Evolutionary conservation across 2,329 filamentous ascomycete species (phyloP).

Genomic region (Alternaria ethzedia): DNA sequence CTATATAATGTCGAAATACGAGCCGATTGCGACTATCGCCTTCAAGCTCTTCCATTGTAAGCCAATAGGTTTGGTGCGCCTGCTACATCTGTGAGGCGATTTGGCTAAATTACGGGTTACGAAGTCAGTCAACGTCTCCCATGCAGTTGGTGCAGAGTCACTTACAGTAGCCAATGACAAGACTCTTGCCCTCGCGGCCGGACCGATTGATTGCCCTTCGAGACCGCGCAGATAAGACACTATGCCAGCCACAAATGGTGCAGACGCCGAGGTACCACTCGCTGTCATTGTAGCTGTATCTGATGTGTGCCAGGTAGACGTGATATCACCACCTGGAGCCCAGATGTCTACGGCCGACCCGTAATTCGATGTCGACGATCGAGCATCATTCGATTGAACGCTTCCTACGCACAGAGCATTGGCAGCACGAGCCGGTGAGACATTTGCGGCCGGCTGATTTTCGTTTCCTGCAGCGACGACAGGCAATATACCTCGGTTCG

Average conservation of each 20-base stretch:
- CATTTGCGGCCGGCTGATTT: conserved; percentile 29
- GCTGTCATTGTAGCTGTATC: conserved; percentile 53
- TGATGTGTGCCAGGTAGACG: conserved; percentile 55
- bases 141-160: neutral
- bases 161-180: conserved; percentile 23
- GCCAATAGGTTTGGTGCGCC: conserved; percentile 32
- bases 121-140: neutral
- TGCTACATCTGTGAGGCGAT: conserved; percentile 25
- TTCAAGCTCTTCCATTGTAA: conserved; percentile 31
- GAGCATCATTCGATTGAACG: conserved; percentile 31
- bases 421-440: conserved; percentile 42
- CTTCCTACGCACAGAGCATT: conserved; percentile 47
- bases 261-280: conserved; percentile 69
- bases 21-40: neutral
- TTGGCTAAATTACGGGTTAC: neutral
- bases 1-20: neutral
- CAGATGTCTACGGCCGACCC: conserved; percentile 48
- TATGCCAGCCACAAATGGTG: conserved; percentile 71
- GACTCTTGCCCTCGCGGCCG: conserved; percentile 25
- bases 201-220: conserved; percentile 41
- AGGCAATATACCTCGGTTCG: conserved; percentile 39
- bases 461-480: conserved; percentile 48
- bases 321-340: conserved; percentile 45
- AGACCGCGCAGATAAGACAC: conserved; percentile 71
- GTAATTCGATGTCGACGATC: conserved; percentile 40